A percentile compares a stretch with the other conserved stretches of the same genome.
These are phyloP conservation scores for Chaetomium fimeti DNA, from an alignment of 495 filamentous ascomycete genomes.

Conservation along the genomic window DNA sequence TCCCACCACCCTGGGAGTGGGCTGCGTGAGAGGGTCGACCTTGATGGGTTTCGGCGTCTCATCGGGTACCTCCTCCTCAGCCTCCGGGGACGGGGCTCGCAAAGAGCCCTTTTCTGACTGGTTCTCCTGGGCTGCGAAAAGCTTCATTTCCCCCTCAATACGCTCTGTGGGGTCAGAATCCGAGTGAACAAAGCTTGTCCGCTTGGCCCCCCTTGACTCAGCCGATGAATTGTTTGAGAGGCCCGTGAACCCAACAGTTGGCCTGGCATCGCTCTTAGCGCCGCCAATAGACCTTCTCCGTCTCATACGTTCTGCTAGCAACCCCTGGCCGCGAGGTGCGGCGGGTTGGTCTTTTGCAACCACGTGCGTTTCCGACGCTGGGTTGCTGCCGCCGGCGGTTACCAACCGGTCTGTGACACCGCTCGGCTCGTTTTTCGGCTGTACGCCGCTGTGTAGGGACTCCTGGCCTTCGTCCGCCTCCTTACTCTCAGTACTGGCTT, in stretches of 20 bases:
- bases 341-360: not conserved
- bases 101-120: conserved; percentile 54
- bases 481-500: not conserved
- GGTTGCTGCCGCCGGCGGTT: conserved; percentile 58
- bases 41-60: conserved; percentile 48
- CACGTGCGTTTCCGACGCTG: conserved; percentile 33
- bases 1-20: conserved; percentile 51
- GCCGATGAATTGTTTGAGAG: conserved; percentile 37
- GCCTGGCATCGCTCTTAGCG: conserved; percentile 35
- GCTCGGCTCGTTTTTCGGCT: conserved; percentile 56
- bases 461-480: not conserved
- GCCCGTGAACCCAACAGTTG: conserved; percentile 44
- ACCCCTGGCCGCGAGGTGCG: conserved; percentile 3
- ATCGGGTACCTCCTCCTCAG: conserved; percentile 35
- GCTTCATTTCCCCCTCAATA: conserved; percentile 53
- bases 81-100: conserved; percentile 47
- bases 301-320: conserved; percentile 11
- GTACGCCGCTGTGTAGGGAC: conserved; percentile 18
- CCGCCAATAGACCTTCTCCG: conserved; percentile 23
- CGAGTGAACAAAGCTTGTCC: conserved; percentile 44
- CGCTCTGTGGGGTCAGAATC: conserved; percentile 57
- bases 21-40: conserved; percentile 47
- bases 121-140: conserved; percentile 54
- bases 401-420: conserved; percentile 65
- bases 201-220: conserved; percentile 43